phyloP scores from a whole-genome alignment of 2,329 filamentous ascomycete species.

The Cladosporium austrohemisphaericum region DNA sequence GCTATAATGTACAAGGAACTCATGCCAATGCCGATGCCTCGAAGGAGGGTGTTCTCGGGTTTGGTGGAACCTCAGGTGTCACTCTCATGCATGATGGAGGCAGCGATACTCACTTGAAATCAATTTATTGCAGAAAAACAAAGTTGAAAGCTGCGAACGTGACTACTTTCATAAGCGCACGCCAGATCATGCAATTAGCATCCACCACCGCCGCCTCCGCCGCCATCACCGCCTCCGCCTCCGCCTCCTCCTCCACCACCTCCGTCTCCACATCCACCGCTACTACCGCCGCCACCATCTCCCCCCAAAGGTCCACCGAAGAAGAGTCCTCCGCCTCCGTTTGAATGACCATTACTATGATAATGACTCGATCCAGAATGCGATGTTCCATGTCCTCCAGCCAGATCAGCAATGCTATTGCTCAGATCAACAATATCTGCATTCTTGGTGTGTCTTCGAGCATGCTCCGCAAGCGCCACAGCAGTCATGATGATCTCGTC shows the following conservation, averaged over 20 bases:
- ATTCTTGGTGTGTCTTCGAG: slow-evolving; percentile 10
- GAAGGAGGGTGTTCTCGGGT: too few relatives aligned
- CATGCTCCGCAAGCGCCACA: slow-evolving; percentile 25
- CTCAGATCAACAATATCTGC: neutral
- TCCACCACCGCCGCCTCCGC: slow-evolving; percentile 24
- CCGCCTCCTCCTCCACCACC: slow-evolving; percentile 17
- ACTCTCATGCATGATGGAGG: too few relatives aligned
- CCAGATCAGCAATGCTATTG: neutral
- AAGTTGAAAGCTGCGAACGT: too few relatives aligned
- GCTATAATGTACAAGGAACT: too few relatives aligned
- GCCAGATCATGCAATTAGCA: too few relatives aligned
- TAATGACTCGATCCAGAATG: neutral
- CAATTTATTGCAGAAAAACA: too few relatives aligned
- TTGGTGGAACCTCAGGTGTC: too few relatives aligned
- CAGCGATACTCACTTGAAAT: too few relatives aligned
- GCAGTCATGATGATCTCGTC: slow-evolving; percentile 24
- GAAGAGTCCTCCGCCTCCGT: neutral
- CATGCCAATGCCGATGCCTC: too few relatives aligned
- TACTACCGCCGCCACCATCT: neutral
- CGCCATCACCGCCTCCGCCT: slow-evolving; percentile 20
- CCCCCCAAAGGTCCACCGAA: neutral
- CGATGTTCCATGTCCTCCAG: neutral
- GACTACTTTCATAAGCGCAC: too few relatives aligned
- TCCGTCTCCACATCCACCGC: slow-evolving; percentile 17
- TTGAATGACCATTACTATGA: neutral